Percentiles rank a stretch among this genome's conserved stretches.
These are phyloP conservation scores for Cyberlindnera americana DNA, from an alignment of 805 yeast genomes.

Conservation along the genomic window DNA sequence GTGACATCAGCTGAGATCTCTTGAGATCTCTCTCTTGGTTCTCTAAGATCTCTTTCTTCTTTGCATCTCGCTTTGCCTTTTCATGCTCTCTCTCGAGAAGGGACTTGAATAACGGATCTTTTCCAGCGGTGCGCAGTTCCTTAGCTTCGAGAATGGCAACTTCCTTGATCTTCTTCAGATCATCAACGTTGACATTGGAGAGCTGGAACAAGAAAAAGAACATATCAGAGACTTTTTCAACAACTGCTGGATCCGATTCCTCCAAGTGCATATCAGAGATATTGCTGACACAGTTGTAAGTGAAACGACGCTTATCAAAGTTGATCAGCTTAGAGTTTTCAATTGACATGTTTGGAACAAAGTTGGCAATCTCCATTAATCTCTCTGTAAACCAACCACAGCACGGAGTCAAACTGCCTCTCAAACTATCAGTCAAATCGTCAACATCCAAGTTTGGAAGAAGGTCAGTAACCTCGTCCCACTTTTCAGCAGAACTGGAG, in stretches of 20 bases:
- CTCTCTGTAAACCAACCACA: slow-evolving; percentile 89
- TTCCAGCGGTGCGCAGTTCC: slow-evolving; percentile 33
- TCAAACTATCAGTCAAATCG: slow-evolving; percentile 27
- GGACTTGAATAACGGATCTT: slow-evolving; percentile 40
- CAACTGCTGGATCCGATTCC: slow-evolving; percentile 31
- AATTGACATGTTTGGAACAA: slow-evolving; percentile 73
- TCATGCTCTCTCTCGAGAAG: slow-evolving; percentile 48
- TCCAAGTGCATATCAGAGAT: slow-evolving; percentile 38
- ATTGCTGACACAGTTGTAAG: slow-evolving; percentile 56
- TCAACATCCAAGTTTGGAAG: slow-evolving; percentile 35
- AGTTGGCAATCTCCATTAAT: slow-evolving; percentile 68
- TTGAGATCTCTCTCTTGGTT: slow-evolving; percentile 35
- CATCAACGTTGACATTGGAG: slow-evolving; percentile 29
- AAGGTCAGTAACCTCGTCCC: slow-evolving; percentile 31
- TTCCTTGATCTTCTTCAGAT: slow-evolving; percentile 37
- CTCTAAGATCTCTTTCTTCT: slow-evolving; percentile 38
- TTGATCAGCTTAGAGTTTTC: slow-evolving; percentile 65
- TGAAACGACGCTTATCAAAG: slow-evolving; percentile 79
- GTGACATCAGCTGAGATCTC: slow-evolving; percentile 31
- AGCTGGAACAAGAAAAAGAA: slow-evolving; percentile 53
- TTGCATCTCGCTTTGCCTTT: slow-evolving; percentile 49
- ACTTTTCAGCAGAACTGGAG: slow-evolving; percentile 37
- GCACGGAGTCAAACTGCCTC: slow-evolving; percentile 67
- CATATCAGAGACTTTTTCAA: slow-evolving; percentile 32
- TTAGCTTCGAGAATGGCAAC: slow-evolving; percentile 42